phyloP scores from a whole-genome alignment of 192 early-diverging fungal species.

The Linnemannia hyalina region DNA sequence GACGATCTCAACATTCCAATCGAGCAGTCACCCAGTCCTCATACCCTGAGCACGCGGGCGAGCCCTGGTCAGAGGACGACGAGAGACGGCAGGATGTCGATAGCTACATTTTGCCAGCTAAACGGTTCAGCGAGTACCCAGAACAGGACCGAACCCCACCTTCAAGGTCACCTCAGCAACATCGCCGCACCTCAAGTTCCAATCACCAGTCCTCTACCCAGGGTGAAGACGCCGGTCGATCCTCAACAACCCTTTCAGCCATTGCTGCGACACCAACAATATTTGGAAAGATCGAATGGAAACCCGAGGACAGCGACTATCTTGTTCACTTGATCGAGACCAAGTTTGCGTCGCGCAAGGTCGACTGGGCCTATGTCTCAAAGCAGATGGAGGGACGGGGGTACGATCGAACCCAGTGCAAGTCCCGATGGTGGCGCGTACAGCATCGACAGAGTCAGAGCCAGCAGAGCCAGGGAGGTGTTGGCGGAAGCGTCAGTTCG shows the following conservation, averaged over 20 bases:
- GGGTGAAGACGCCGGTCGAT: constrained; percentile 2
- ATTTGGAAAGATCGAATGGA: constrained; percentile 57
- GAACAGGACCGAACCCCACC: background rate
- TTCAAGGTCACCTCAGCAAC: constrained; percentile 8
- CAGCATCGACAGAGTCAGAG: constrained; percentile 46
- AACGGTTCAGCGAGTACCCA: constrained; percentile 6
- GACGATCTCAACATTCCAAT: constrained; percentile 4
- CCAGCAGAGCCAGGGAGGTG: constrained; percentile 12
- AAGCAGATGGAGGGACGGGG: constrained; percentile 55
- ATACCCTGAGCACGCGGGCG: background rate
- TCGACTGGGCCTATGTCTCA: constrained; percentile 55
- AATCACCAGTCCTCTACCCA: background rate
- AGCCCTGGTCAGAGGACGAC: constrained; percentile 46
- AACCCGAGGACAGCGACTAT: constrained; percentile 52
- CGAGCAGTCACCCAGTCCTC: background rate
- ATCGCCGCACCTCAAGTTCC: constrained; percentile 31
- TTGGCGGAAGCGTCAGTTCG: constrained; percentile 11
- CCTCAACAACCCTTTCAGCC: constrained; percentile 13
- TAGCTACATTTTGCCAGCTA: background rate
- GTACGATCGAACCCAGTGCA: constrained; percentile 55
- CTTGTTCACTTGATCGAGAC: constrained; percentile 47
- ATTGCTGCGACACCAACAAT: constrained; percentile 47
- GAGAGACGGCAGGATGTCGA: background rate
- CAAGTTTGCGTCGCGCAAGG: constrained; percentile 54
- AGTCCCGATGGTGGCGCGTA: constrained; percentile 55